Percentiles rank a stretch among this genome's conserved stretches.
These are phyloP conservation scores for Pleurotus tuoliensis DNA, from an alignment of 768 basidiomycete genomes.

Conservation along the genomic window DNA sequence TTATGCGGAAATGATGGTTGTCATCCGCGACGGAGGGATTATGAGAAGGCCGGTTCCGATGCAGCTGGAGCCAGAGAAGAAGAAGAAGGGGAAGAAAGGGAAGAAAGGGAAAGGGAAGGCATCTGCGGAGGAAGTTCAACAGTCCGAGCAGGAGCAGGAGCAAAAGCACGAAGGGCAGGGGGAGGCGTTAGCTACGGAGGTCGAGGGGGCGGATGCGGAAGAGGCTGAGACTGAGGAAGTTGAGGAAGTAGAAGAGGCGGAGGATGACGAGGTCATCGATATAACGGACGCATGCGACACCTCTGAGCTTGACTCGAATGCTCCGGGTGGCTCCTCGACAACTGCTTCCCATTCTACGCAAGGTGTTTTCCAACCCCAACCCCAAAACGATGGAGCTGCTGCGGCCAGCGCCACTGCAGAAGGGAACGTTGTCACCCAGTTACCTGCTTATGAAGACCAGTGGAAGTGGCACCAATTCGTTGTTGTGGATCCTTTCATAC, in stretches of 20 bases:
- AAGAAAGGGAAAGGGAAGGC: conserved; percentile 1
- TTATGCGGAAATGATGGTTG: conserved; percentile 26
- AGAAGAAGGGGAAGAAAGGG: background rate
- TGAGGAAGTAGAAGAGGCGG: background rate
- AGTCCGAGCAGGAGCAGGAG: background rate
- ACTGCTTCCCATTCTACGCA: no score
- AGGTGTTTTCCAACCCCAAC: background rate
- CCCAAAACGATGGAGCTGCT: background rate
- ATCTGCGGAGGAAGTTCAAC: background rate
- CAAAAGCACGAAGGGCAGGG: background rate
- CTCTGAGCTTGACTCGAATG: background rate
- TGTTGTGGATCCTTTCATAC: conserved; percentile 40
- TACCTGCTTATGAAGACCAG: background rate
- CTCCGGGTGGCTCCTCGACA: no score
- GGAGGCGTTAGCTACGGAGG: background rate
- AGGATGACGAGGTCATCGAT: background rate
- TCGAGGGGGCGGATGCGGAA: background rate
- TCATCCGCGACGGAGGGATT: conserved; percentile 39
- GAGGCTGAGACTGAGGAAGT: background rate
- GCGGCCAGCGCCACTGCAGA: background rate
- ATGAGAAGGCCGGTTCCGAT: conserved; percentile 15
- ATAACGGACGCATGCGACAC: background rate
- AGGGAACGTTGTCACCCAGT: background rate
- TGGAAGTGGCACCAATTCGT: conserved; percentile 12
- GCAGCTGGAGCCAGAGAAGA: background rate